These are phyloP conservation scores for Plectranthus barbatus DNA, from an alignment of 257 asterid genomes.

Conservation along the genomic window DNA sequence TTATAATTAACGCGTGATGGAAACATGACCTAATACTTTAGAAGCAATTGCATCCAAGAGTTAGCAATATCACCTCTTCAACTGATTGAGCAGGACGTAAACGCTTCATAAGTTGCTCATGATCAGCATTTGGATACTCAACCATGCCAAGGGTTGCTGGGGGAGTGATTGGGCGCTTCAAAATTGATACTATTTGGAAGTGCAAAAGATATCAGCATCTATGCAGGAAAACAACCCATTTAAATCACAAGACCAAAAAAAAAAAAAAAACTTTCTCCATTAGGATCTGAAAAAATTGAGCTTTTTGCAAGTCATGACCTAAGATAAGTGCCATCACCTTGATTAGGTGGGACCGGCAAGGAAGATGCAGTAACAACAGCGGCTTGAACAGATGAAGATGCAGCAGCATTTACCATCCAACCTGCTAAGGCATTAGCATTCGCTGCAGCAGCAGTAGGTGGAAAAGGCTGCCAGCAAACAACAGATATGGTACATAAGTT, in stretches of 20 bases:
- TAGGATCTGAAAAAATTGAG: conserved; percentile 2
- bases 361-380: conserved; percentile 89
- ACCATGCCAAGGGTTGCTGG: conserved; percentile 90
- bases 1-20: background rate
- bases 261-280: background rate
- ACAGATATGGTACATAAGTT: background rate
- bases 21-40: background rate
- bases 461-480: conserved; percentile 68
- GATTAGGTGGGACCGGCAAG: conserved; percentile 78
- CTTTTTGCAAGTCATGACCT: conserved; percentile 4
- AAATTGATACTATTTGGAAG: conserved; percentile 48
- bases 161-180: conserved; percentile 95
- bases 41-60: background rate
- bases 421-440: conserved; percentile 94
- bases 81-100: conserved; percentile 86
- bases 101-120: conserved; percentile 92
- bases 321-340: conserved; percentile 39
- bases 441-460: conserved; percentile 72
- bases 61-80: conserved; percentile 64
- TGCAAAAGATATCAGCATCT: background rate
- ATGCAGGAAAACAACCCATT: background rate
- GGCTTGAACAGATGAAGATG: conserved; percentile 93
- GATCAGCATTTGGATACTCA: conserved; percentile 82
- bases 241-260: background rate
- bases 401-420: conserved; percentile 98